Evolutionary conservation across 176 grass and related monocot species (phyloP), one percentile per base, ranked within the genome.

Genomic region (Triticum turgidum): DNA sequence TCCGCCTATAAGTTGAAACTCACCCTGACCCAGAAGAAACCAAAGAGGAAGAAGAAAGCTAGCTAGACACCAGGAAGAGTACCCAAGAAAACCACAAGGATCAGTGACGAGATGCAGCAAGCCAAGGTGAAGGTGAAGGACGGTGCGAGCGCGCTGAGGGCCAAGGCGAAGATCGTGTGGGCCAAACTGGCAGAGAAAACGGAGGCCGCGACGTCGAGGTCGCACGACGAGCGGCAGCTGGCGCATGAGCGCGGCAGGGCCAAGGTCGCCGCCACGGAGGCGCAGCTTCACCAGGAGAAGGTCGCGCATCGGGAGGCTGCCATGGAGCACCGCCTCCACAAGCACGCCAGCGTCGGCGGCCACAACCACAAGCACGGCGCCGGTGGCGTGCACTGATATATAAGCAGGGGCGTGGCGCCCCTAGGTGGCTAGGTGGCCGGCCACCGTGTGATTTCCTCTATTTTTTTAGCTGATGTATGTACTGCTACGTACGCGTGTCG

Each of bases 61-160:
- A 58, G 18, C 52, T 7, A 18, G 52, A 56, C 44, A 45, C 11
- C 41, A 11, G 2, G 3, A 11, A 44, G 9, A 44, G 10, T 44
- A 44, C 10, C 41, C 51, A 54, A 18, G 51, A 18, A 15, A 18
- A 18, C 15, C 15, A 54, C 5, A 58, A 58, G 54, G 54, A 58
- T 58, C 52, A 20, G 2, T 18, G 7, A 7, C 6, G 17, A 58
- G 52, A 59, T 59, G 54, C 54, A 59, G 54, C 18, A 59, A 21
- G 13, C 52, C 0, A 92, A 87, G 73, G 84, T 68, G 73, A 94
- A 91, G 75, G 73, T 54, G 65, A 91, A 94, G 87, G 87, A 92
- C 59, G 44, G 44, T 4, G 47, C 35, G 45, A 94, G 92, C 85
- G 42, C 61, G 1, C 66, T 73, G 9, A 94, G 88, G 73, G 71